Evolutionary conservation across 768 basidiomycete genomes (phyloP).

Genomic region (Termitomyces sp.): DNA sequence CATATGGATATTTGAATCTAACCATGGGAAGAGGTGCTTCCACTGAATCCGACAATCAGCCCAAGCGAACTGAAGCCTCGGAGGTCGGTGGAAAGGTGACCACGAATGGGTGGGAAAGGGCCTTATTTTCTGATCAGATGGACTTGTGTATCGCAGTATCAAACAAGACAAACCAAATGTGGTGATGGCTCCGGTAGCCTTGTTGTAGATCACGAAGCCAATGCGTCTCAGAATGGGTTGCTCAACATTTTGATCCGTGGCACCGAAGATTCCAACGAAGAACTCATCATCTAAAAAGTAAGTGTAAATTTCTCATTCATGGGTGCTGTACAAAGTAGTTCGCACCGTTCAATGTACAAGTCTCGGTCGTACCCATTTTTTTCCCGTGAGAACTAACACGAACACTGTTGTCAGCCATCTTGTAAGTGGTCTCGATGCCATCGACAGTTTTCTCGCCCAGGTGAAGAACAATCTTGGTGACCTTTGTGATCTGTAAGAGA

Average conservation of each 20-base stretch:
- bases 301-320: not conserved
- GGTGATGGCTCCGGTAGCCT: not conserved
- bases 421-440: slow-evolving; percentile 1
- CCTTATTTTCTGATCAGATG: not conserved
- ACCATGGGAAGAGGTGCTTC: not conserved
- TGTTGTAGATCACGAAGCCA: slow-evolving; percentile 8
- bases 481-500: not conserved
- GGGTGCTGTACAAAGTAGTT: not conserved
- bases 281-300: not conserved
- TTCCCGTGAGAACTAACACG: too few species aligned
- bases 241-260: not conserved
- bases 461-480: not conserved
- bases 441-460: not conserved
- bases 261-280: slow-evolving; percentile 11
- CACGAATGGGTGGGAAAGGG: not conserved
- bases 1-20: not conserved
- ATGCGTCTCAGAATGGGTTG: slow-evolving; percentile 1
- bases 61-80: slow-evolving; percentile 9
- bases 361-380: not conserved
- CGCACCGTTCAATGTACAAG: not conserved
- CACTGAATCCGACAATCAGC: not conserved
- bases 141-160: not conserved
- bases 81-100: too few species aligned
- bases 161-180: not conserved
- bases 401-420: not conserved